phyloP scores from a whole-genome alignment of 2,329 filamentous ascomycete species.

The Sordariomycetes sp. region DNA sequence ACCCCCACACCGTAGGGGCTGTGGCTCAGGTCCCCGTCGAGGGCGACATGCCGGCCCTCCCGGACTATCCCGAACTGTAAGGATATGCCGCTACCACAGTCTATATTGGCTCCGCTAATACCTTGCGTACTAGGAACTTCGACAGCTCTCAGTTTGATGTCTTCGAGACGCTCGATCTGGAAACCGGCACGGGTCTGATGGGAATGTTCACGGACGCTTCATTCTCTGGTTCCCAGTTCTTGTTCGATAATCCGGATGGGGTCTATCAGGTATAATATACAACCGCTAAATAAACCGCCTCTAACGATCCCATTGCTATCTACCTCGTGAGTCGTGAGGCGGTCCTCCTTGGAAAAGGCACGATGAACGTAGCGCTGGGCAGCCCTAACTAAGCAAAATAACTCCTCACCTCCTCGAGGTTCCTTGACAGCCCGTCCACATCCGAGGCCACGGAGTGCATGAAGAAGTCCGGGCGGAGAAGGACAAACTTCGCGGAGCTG shows the following conservation, averaged over 20 bases:
- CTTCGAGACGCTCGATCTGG: constrained; percentile 2
- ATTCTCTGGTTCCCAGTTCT: not conserved
- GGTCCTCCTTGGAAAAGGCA: not conserved
- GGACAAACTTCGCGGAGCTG: not conserved
- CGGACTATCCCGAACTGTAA: not conserved
- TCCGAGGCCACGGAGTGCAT: constrained; percentile 1
- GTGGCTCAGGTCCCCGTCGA: not conserved
- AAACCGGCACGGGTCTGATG: not conserved
- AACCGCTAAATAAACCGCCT: too few relatives aligned
- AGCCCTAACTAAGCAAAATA: not conserved
- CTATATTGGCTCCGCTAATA: not conserved
- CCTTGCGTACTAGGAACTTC: not conserved
- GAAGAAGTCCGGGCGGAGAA: constrained; percentile 1
- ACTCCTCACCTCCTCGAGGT: not conserved
- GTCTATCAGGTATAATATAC: not conserved
- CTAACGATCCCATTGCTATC: too few relatives aligned
- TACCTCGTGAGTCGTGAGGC: too few relatives aligned
- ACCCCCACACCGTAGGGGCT: not conserved
- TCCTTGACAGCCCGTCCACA: not conserved
- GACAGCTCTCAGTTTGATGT: constrained; percentile 2
- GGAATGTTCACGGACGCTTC: constrained; percentile 2
- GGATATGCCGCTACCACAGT: not conserved
- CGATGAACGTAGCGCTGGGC: not conserved
- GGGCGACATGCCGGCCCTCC: not conserved
- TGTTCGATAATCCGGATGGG: not conserved